Base-by-base conservation (phyloP, 2,329 filamentous ascomycete genomes). In the Zarea fungicola region DNA sequence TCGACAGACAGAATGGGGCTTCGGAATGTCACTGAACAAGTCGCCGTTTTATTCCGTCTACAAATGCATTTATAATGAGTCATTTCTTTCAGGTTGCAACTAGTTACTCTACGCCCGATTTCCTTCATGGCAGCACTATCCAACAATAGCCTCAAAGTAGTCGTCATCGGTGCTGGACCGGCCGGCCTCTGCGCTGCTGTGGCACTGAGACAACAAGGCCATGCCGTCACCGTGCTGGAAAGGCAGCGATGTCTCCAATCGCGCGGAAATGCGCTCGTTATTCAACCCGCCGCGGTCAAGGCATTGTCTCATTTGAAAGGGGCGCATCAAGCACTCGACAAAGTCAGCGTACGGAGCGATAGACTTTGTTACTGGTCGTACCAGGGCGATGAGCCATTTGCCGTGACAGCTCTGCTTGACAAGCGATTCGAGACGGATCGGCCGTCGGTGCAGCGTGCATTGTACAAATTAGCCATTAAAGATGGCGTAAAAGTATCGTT, bases 391-490 rank as follows among this genome's bases (percentile, higher is more conserved):
- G 28, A 28, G 26, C 40, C 48, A 6, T 50, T 50, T 28, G 35
- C 41, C 6, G 19, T 5, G 22, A 19, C 41, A 16, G 7, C 11
- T 7, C 32, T 45, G 18, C 7, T n/a, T 21, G 48, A 40, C 6
- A 37, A 22, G 29, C 52, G 52, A 7, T 55, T 55, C 37, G 50
- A 52, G 42, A 54, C 39, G 43, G 51, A 44, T 22, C 35, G 48
- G 31, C 52, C 40, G 25, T 49, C 35, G 29, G 40, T 37, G 29
- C 36, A 34, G 18, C 37, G 40, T 4, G 49, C 16, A 2, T 9
- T 50, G 32, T 35, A 50, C 19, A 28, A 50, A 7, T 11, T 50
- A 8, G 48, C 48, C 5, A 32, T n/a, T 4, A n/a, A 18, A 23
- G 19, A 32, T 9, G 48, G 48, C 13, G 48, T 39, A 8, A 35